These are phyloP conservation scores for Psilocybe sp. DNA, from an alignment of 768 basidiomycete species.

Conservation along the genomic window DNA sequence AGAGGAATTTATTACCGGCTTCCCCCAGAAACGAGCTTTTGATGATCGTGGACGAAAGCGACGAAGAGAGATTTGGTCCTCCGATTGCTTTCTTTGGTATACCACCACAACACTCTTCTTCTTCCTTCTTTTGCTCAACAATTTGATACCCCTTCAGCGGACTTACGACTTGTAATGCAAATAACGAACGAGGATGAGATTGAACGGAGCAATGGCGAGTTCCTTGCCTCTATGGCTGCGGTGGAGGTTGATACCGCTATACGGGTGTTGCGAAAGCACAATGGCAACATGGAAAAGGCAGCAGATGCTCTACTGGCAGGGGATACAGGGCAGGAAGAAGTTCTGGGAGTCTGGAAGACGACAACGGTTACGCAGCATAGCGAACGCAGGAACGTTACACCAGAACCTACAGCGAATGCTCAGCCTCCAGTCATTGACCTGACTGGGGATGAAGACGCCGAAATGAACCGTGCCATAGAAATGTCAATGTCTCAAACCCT, in stretches of 20 bases:
- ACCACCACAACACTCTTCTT: neutral
- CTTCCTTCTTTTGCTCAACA: neutral
- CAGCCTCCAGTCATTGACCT: constrained; percentile 52
- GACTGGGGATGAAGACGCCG: constrained; percentile 54
- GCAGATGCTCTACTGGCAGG: constrained; percentile 54
- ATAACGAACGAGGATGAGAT: constrained; percentile 15
- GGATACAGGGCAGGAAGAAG: constrained; percentile 32
- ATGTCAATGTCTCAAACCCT: constrained; percentile 43
- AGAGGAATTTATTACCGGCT: too few relatives aligned
- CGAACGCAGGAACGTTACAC: constrained; percentile 17
- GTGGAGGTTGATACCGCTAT: constrained; percentile 46
- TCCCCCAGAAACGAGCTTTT: too few relatives aligned
- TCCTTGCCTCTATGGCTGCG: constrained; percentile 30
- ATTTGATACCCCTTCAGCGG: neutral
- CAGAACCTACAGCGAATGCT: constrained; percentile 19
- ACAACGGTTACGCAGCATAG: constrained; percentile 23
- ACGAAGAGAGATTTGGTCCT: too few relatives aligned
- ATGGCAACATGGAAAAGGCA: constrained; percentile 56
- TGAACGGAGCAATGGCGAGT: constrained; percentile 30
- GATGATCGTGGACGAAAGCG: too few relatives aligned
- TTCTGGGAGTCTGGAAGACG: constrained; percentile 20
- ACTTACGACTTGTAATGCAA: neutral
- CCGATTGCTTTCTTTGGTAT: neutral
- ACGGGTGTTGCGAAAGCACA: constrained; percentile 57
- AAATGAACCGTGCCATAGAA: constrained; percentile 49